Percentiles rank a stretch among this genome's conserved stretches.
These are phyloP conservation scores for Ustilago tritici DNA, from an alignment of 1,284 basidiomycete species.

Conservation along the genomic window DNA sequence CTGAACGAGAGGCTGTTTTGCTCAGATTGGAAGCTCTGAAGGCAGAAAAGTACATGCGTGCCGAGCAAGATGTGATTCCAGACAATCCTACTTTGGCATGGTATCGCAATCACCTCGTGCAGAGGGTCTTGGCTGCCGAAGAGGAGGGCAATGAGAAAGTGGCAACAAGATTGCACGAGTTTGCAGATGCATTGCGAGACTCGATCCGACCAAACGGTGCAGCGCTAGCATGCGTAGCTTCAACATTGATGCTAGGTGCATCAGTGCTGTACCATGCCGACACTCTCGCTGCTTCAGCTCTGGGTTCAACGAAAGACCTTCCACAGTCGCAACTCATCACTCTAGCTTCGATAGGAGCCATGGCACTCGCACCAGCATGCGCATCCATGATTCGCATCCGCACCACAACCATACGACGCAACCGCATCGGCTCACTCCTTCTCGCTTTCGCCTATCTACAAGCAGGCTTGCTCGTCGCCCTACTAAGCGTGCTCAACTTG, in stretches of 20 bases:
- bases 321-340: neutral
- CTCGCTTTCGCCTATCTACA: conserved; percentile 59
- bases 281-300: conserved; percentile 1
- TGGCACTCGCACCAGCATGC: neutral
- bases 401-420: conserved; percentile 5
- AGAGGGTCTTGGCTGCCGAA: conserved; percentile 8
- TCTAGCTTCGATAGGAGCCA: neutral
- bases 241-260: conserved; percentile 7
- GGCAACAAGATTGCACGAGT: neutral
- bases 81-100: conserved; percentile 31
- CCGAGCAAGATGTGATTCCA: conserved; percentile 27
- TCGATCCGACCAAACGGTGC: conserved; percentile 29
- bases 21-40: neutral
- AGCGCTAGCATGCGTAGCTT: conserved; percentile 23
- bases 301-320: neutral
- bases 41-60: conserved; percentile 1
- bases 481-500: conserved; percentile 61
- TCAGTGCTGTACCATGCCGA: conserved; percentile 5
- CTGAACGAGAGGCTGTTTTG: conserved; percentile 22
- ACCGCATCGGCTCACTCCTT: conserved; percentile 45
- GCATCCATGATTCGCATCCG: conserved; percentile 11
- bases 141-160: neutral
- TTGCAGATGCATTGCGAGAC: conserved; percentile 13
- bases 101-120: conserved; percentile 27
- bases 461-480: conserved; percentile 57